Conservation (phyloP, 495 filamentous ascomycete genomes). For the Tuber brumale region DNA sequence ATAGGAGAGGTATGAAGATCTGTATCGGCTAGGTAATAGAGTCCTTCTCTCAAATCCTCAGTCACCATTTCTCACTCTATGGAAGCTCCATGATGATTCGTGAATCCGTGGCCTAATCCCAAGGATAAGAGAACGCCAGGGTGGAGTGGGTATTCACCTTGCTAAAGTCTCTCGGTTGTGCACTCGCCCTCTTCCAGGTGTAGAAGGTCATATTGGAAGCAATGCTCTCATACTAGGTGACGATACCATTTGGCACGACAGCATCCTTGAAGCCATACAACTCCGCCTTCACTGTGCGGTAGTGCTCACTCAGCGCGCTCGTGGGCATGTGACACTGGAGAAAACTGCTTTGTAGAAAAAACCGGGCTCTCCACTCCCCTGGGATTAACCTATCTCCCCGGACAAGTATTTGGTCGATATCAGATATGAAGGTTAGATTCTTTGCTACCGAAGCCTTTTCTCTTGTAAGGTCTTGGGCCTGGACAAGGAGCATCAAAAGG, state of each 20-base stretch:
- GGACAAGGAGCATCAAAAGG: constrained; percentile 44
- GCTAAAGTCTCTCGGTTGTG: constrained; percentile 46
- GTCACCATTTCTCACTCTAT: constrained; percentile 63
- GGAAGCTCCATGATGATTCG: constrained; percentile 80
- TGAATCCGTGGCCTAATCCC: constrained; percentile 75
- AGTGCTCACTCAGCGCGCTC: constrained; percentile 57
- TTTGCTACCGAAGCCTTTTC: constrained; percentile 62
- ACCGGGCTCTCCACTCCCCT: constrained; percentile 48
- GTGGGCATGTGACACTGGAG: constrained; percentile 53
- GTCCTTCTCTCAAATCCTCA: constrained; percentile 62
- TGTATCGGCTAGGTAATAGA: constrained; percentile 61
- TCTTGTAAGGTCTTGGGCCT: constrained; percentile 60
- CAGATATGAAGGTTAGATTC: constrained; percentile 63
- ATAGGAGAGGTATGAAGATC: constrained; percentile 44
- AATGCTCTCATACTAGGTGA: constrained; percentile 55
- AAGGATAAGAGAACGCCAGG: constrained; percentile 66
- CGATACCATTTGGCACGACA: constrained; percentile 60
- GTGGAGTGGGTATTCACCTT: constrained; percentile 72
- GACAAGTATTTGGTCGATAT: constrained; percentile 61
- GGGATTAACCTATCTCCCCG: constrained; percentile 54
- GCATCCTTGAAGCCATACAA: constrained; percentile 61
- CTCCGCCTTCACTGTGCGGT: constrained; percentile 58
- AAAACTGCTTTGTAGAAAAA: constrained; percentile 51
- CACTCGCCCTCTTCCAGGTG: constrained; percentile 48
- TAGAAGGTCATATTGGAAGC: constrained; percentile 58